Evolutionary conservation across 2,329 filamentous ascomycete species (phyloP).

Genomic region (Aureobasidium sp.): DNA sequence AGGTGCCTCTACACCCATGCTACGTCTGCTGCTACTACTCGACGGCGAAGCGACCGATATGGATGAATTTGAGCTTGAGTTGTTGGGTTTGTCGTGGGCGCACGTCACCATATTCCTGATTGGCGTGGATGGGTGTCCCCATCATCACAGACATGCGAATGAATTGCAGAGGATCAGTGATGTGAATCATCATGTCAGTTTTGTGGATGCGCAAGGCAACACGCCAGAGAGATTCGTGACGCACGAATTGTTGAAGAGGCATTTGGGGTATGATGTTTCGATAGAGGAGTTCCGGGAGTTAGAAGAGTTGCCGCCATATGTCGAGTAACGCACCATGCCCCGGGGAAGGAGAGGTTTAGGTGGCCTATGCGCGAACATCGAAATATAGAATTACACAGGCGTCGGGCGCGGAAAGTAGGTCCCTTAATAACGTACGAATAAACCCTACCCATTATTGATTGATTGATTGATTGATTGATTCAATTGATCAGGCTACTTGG

Average conservation of each 20-base stretch:
- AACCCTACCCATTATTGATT: too few species aligned
- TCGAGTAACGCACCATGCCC: too few species aligned
- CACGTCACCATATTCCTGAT: slow-evolving; percentile 44
- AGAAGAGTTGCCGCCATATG: slow-evolving; percentile 20
- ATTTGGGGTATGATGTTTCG: slow-evolving; percentile 31
- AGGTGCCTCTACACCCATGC: slow-evolving; percentile 37
- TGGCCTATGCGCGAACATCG: too few species aligned
- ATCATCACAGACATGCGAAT: slow-evolving; percentile 43
- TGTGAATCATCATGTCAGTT: slow-evolving; percentile 39
- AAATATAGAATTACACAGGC: too few species aligned
- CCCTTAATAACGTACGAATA: too few species aligned
- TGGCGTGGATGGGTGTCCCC: slow-evolving; percentile 40
- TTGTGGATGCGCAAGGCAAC: slow-evolving; percentile 43
- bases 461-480: too few species aligned
- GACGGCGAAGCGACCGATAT: slow-evolving; percentile 42
- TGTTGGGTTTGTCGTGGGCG: slow-evolving; percentile 38
- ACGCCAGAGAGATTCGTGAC: slow-evolving; percentile 39
- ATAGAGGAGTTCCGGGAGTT: slow-evolving; percentile 20
- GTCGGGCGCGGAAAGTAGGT: too few species aligned
- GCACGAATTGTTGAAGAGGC: slow-evolving; percentile 41
- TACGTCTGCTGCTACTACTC: slow-evolving; percentile 37
- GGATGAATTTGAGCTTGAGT: slow-evolving; percentile 43
- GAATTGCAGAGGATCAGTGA: slow-evolving; percentile 40
- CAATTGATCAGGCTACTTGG: too few species aligned
- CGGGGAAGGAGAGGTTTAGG: too few species aligned